A percentile compares a stretch with the other conserved stretches of the same genome.
Conservation (phyloP, 805 yeast species). For the Ascoidea rubescens region DNA sequence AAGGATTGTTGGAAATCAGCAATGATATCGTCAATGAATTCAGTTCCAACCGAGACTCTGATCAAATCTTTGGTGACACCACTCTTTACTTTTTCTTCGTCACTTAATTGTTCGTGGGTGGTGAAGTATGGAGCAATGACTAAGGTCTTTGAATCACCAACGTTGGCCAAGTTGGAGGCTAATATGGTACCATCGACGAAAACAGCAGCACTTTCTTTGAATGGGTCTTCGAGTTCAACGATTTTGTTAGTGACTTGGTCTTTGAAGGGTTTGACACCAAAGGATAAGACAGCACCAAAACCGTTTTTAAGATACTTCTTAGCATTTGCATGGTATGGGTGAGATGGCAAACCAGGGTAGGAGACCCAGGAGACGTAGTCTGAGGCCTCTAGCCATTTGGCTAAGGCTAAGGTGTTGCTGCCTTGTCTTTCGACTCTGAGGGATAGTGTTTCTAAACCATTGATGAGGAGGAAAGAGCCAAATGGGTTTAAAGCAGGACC, state of each 20-base stretch:
- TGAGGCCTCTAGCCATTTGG: constrained; percentile 57
- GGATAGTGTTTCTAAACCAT: constrained; percentile 90
- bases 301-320: constrained; percentile 71
- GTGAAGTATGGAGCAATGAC: constrained; percentile 95
- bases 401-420: constrained; percentile 66
- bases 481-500: constrained; percentile 88
- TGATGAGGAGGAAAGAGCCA: constrained; percentile 71
- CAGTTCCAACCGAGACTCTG: constrained; percentile 85
- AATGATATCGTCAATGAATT: constrained; percentile 81
- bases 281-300: constrained; percentile 79
- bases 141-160: constrained; percentile 91
- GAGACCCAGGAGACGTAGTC: constrained; percentile 80
- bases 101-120: constrained; percentile 83
- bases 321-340: constrained; percentile 66
- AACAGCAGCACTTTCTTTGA: constrained; percentile 36
- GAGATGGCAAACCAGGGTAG: constrained; percentile 77
- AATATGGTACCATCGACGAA: constrained; percentile 76
- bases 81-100: constrained; percentile 64
- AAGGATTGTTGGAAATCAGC: constrained; percentile 83
- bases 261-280: constrained; percentile 58
- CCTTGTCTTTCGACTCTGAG: constrained; percentile 90
- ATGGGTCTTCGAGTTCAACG: constrained; percentile 15
- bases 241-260: constrained; percentile 16
- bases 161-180: constrained; percentile 90
- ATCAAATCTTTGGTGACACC: constrained; percentile 86